A percentile compares a stretch with the other conserved stretches of the same genome.
Evolutionary conservation across 352 stramenopile species (phyloP).

Genomic region (Globisporangium spiculum): DNA sequence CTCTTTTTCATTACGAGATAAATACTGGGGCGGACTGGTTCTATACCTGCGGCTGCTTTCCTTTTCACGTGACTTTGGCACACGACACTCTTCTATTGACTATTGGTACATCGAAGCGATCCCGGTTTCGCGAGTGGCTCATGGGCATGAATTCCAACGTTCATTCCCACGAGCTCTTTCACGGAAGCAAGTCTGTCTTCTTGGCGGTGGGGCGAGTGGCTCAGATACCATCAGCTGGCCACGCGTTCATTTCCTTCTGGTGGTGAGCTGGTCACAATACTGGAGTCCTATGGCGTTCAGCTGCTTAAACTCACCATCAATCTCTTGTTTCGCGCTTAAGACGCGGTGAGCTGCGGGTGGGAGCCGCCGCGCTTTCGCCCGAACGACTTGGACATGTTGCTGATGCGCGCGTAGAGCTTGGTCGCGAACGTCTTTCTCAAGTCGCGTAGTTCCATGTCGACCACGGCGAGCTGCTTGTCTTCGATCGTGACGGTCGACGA

Average conservation of each 20-base stretch:
- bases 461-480: conserved; percentile 60
- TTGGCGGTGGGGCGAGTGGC: neutral
- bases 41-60: neutral
- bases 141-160: conserved; percentile 19
- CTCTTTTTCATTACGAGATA: conserved; percentile 10
- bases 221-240: neutral
- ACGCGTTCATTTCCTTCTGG: neutral
- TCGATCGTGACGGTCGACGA: conserved; percentile 55
- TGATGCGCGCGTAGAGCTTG: conserved; percentile 51
- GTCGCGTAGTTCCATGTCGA: conserved; percentile 64
- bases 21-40: conserved; percentile 10
- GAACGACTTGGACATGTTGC: conserved; percentile 39
- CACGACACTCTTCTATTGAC: conserved; percentile 13
- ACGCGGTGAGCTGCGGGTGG: conserved; percentile 15
- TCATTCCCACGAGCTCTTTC: conserved; percentile 8
- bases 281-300: neutral
- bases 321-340: conserved; percentile 1
- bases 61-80: neutral
- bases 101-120: conserved; percentile 15
- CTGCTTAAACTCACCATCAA: neutral
- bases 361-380: conserved; percentile 21
- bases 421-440: conserved; percentile 59
- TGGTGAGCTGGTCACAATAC: neutral
- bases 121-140: neutral
- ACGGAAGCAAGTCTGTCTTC: neutral